phyloP scores from a whole-genome alignment of 2,329 filamentous ascomycete species.

The Dactylella cylindrospora region DNA sequence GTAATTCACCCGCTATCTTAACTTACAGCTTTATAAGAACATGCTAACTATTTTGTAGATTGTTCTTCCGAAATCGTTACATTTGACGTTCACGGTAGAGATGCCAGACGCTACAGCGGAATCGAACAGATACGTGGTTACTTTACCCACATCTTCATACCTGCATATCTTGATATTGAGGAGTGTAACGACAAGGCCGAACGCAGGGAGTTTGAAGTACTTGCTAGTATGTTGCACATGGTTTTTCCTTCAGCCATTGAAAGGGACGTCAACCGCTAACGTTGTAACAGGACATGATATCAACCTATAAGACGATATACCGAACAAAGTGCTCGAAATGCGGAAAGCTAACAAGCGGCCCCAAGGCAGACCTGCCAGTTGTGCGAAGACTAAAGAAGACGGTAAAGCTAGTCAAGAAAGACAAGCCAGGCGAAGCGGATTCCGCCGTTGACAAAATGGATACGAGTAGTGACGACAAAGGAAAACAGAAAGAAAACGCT shows the following conservation, averaged over 20 bases:
- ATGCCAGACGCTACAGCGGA: slow-evolving; percentile 8
- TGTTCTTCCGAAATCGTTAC: slow-evolving; percentile 20
- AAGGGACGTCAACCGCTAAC: too few species aligned
- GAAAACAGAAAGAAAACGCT: background rate
- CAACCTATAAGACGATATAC: slow-evolving; percentile 39
- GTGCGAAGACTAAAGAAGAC: slow-evolving; percentile 32
- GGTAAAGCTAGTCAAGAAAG: slow-evolving; percentile 30
- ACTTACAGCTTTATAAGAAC: background rate
- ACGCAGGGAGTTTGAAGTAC: slow-evolving; percentile 39
- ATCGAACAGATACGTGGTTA: slow-evolving; percentile 31
- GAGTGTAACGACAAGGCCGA: slow-evolving; percentile 33
- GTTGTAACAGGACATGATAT: slow-evolving; percentile 27
- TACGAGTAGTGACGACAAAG: slow-evolving; percentile 5
- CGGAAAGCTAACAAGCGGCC: slow-evolving; percentile 25
- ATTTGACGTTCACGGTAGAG: slow-evolving; percentile 26
- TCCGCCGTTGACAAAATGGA: slow-evolving; percentile 19
- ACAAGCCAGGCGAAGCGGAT: slow-evolving; percentile 13
- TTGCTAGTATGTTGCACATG: slow-evolving; percentile 25
- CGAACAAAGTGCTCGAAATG: slow-evolving; percentile 37
- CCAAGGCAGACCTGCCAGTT: slow-evolving; percentile 32
- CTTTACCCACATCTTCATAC: slow-evolving; percentile 21
- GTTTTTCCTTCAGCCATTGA: too few species aligned
- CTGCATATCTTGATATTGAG: slow-evolving; percentile 29
- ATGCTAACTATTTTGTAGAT: slow-evolving; percentile 4
- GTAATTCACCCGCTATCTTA: background rate